phyloP scores from a whole-genome alignment of 495 filamentous ascomycete species.

The Cladorrhinum samala region DNA sequence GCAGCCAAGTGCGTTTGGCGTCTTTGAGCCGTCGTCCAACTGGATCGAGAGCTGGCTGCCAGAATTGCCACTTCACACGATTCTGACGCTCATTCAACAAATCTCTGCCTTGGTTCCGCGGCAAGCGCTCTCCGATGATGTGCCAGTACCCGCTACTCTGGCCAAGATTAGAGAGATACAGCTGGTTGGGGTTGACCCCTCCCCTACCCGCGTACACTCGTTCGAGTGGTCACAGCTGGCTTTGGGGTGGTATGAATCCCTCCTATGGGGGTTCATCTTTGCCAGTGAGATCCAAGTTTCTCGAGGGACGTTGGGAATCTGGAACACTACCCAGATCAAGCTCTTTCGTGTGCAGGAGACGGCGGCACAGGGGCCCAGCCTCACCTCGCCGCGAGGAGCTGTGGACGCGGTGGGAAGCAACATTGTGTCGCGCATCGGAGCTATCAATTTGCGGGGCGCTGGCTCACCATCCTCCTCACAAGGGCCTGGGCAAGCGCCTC shows the following conservation, averaged over 20 bases:
- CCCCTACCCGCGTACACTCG: constrained; percentile 70
- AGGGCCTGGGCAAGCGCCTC: constrained; percentile 1
- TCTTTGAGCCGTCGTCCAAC: constrained; percentile 70
- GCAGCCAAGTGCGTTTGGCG: constrained; percentile 55
- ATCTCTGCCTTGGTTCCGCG: constrained; percentile 44
- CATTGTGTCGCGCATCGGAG: constrained; percentile 80
- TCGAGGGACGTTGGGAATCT: constrained; percentile 86
- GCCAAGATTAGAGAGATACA: constrained; percentile 37
- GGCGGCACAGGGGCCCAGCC: constrained; percentile 67
- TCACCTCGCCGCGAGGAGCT: constrained; percentile 79
- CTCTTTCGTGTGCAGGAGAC: constrained; percentile 88
- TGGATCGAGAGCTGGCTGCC: constrained; percentile 95
- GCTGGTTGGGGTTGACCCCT: constrained; percentile 62
- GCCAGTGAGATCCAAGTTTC: constrained; percentile 80
- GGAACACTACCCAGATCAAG: constrained; percentile 85
- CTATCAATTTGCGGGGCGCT: constrained; percentile 53
- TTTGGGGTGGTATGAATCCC: constrained; percentile 91
- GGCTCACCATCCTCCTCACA: not conserved
- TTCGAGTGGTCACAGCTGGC: constrained; percentile 94
- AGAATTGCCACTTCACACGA: constrained; percentile 84
- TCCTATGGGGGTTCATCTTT: constrained; percentile 96
- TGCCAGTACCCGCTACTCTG: constrained; percentile 29
- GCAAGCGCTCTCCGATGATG: constrained; percentile 32
- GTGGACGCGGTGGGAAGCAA: constrained; percentile 95
- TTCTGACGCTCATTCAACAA: constrained; percentile 71